Conservation (phyloP, 768 basidiomycete genomes). For the Rhizopogon vinicolor region DNA sequence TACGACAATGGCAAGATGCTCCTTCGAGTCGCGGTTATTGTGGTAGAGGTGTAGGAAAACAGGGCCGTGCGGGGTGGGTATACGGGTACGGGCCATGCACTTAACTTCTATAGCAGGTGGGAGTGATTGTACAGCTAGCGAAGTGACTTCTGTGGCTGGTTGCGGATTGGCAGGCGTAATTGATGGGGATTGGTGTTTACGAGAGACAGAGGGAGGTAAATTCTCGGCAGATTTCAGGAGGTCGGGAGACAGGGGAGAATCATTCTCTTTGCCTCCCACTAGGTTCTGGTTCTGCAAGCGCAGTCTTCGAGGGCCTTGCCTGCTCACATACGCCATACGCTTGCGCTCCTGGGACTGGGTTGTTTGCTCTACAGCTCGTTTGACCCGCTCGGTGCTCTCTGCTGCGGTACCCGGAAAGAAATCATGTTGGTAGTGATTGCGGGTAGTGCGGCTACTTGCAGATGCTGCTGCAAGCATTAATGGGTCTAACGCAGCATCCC, state of each 20-base stretch:
- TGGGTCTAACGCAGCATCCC: constrained; percentile 76
- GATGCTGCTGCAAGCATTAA: constrained; percentile 72
- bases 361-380: constrained; percentile 42
- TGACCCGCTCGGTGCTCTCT: constrained; percentile 41
- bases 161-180: constrained; percentile 21
- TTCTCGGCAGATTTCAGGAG: constrained; percentile 35
- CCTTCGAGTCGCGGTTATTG: constrained; percentile 88
- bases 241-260: constrained; percentile 31
- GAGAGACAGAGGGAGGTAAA: constrained; percentile 26
- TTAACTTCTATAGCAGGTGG: constrained; percentile 52
- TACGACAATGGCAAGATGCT: constrained; percentile 93
- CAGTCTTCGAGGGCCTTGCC: constrained; percentile 68
- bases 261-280: constrained; percentile 48
- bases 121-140: not conserved
- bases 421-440: constrained; percentile 84
- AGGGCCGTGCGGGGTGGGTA: constrained; percentile 93
- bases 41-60: constrained; percentile 94
- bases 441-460: constrained; percentile 72
- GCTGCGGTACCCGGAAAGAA: constrained; percentile 48
- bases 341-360: constrained; percentile 35
- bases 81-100: constrained; percentile 96
- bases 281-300: constrained; percentile 34
- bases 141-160: constrained; percentile 11
- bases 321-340: constrained; percentile 60
- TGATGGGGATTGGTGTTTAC: constrained; percentile 36